phyloP scores from a whole-genome alignment of 2,329 filamentous ascomycete genomes.

The Cladosporium sp. region DNA sequence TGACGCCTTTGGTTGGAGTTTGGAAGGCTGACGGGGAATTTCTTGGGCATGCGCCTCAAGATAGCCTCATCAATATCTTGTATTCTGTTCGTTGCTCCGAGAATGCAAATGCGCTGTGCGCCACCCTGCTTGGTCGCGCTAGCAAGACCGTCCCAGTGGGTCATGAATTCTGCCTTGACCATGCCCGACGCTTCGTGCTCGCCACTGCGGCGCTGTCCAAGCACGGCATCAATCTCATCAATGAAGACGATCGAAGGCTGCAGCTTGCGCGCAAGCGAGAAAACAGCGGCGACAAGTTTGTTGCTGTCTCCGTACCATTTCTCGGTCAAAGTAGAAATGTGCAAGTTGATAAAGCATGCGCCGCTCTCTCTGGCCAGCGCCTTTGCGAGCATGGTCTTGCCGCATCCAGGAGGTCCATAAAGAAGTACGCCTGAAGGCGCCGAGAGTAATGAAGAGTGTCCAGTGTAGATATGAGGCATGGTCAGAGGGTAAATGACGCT shows the following conservation, averaged over 20 bases:
- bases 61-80: conserved; percentile 98
- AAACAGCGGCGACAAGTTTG: conserved; percentile 93
- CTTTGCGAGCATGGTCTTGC: conserved; percentile 98
- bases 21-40: conserved; percentile 86
- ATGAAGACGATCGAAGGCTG: conserved; percentile 97
- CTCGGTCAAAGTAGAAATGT: conserved; percentile 95
- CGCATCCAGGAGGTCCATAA: conserved; percentile 93
- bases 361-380: conserved; percentile 93
- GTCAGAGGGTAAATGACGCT: conserved; percentile 97
- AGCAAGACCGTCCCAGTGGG: conserved; percentile 92
- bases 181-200: conserved; percentile 98
- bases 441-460: conserved; percentile 79
- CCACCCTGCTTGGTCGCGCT: conserved; percentile 72
- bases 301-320: conserved; percentile 99
- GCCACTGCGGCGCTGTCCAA: conserved; percentile 81
- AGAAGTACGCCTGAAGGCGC: conserved; percentile 94
- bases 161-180: conserved; percentile 99
- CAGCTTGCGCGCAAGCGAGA: conserved; percentile 87
- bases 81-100: conserved; percentile 94
- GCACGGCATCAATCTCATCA: conserved; percentile 94
- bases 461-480: conserved; percentile 89
- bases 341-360: conserved; percentile 96
- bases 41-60: conserved; percentile 93
- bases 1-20: conserved; percentile 72
- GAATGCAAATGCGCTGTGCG: conserved; percentile 83